phyloP scores from a whole-genome alignment of 1,284 basidiomycete genomes.

The Ustilago esculenta region DNA sequence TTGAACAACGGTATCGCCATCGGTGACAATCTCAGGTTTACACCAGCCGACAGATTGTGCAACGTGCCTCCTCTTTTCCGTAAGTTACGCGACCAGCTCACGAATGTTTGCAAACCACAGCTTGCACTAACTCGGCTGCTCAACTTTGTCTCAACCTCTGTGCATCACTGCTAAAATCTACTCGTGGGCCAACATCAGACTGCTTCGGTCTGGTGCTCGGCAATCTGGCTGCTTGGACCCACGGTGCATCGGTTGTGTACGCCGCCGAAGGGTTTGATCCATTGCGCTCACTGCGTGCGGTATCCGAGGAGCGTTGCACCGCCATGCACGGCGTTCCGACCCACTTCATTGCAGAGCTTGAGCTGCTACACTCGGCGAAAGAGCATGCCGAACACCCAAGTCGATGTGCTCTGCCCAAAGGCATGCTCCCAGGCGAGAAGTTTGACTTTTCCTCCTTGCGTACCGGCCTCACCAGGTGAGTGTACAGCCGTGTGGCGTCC shows the following conservation, averaged over 20 bases:
- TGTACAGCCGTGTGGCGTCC: not conserved
- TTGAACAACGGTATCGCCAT: conserved; percentile 81
- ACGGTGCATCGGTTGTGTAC: conserved; percentile 79
- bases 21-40: conserved; percentile 74
- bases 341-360: conserved; percentile 74
- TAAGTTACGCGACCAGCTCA: conserved; percentile 8
- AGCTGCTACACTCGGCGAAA: conserved; percentile 73
- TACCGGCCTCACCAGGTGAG: conserved; percentile 75
- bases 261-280: conserved; percentile 76
- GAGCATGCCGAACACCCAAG: conserved; percentile 29
- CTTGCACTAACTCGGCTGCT: too few species aligned
- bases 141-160: too few species aligned
- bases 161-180: too few species aligned
- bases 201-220: conserved; percentile 86
- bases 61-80: conserved; percentile 57
- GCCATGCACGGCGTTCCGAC: conserved; percentile 85
- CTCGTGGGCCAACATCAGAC: conserved; percentile 63
- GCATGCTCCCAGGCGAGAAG: conserved; percentile 33
- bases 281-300: conserved; percentile 74
- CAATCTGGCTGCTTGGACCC: conserved; percentile 81
- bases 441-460: conserved; percentile 67
- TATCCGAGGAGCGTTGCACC: conserved; percentile 76
- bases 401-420: conserved; percentile 19
- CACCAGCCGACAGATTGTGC: conserved; percentile 39
- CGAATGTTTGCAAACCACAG: too few species aligned